A percentile compares a stretch with the other conserved stretches of the same genome.
Evolutionary conservation across 2,329 filamentous ascomycete genomes (phyloP).

Genomic region (Aphanoascus verrucosus): DNA sequence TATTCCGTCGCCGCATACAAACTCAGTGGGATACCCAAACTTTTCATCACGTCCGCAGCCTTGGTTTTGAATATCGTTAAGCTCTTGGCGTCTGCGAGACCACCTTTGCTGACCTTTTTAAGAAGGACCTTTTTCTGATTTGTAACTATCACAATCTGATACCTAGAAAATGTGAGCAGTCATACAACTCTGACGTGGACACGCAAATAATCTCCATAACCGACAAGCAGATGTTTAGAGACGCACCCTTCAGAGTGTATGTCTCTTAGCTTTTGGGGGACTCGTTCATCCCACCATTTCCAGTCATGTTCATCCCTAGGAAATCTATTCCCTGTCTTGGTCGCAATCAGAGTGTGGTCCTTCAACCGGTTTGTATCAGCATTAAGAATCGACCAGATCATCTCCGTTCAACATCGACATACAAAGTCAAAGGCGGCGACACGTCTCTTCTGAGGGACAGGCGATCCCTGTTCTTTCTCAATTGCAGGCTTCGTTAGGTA

Average conservation of each 20-base stretch:
- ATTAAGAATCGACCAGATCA: not conserved
- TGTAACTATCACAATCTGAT: conserved; percentile 66
- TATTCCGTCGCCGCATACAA: conserved; percentile 78
- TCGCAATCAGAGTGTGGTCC: conserved; percentile 80
- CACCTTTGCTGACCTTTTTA: conserved; percentile 58
- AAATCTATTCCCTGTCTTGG: conserved; percentile 71
- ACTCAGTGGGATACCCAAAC: conserved; percentile 58
- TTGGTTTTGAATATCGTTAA: conserved; percentile 76
- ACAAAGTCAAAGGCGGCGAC: conserved; percentile 41
- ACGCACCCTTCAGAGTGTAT: conserved; percentile 59
- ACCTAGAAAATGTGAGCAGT: conserved; percentile 38
- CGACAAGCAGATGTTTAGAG: not conserved
- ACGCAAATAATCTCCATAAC: not conserved
- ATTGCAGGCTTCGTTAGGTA: conserved; percentile 42
- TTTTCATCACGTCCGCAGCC: conserved; percentile 55
- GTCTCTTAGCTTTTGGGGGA: conserved; percentile 56
- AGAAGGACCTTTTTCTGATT: conserved; percentile 81
- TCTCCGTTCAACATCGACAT: conserved; percentile 14
- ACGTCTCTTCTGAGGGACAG: conserved; percentile 19
- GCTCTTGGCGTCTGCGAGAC: conserved; percentile 57
- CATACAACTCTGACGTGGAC: not conserved
- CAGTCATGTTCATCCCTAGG: conserved; percentile 63
- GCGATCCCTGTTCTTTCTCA: conserved; percentile 6
- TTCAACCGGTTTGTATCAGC: conserved; percentile 23
- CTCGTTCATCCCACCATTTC: conserved; percentile 79